phyloP scores from a whole-genome alignment of 306 rosid genomes.

The Sicyos baderoa region DNA sequence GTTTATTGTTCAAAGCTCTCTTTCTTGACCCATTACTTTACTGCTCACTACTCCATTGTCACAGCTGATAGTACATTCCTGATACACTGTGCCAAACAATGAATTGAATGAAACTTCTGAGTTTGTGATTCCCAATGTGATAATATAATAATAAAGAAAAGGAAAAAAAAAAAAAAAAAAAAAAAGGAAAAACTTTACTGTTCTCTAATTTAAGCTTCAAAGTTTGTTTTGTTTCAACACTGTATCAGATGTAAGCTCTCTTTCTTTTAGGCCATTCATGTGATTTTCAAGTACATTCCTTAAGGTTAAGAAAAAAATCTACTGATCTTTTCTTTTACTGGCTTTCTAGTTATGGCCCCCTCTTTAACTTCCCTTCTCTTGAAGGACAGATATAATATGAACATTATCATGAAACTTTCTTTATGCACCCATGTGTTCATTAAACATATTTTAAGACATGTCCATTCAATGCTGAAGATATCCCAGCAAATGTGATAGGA shows the following conservation, averaged over 20 bases:
- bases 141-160: background rate
- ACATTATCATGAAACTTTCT: background rate
- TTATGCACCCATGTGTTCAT: background rate
- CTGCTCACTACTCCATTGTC: conserved; percentile 27
- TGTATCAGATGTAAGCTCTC: conserved; percentile 13
- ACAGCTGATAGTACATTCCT: conserved; percentile 43
- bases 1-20: conserved; percentile 21
- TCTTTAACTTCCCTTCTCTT: background rate
- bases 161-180: too few species aligned
- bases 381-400: background rate
- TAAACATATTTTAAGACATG: too few species aligned
- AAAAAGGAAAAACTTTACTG: background rate
- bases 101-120: conserved; percentile 48
- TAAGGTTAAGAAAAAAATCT: background rate
- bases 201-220: conserved; percentile 11
- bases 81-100: conserved; percentile 34
- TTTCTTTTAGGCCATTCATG: background rate
- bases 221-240: conserved; percentile 14
- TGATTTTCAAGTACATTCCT: conserved; percentile 15
- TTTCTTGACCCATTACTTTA: conserved; percentile 30
- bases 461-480: background rate
- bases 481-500: too few species aligned
- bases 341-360: background rate
- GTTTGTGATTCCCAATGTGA: conserved; percentile 32
- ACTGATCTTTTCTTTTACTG: background rate